A percentile compares a stretch with the other conserved stretches of the same genome.
Evolutionary conservation across 73 alveolate species (phyloP).

Genomic region (Paramecium sexaurelia): DNA sequence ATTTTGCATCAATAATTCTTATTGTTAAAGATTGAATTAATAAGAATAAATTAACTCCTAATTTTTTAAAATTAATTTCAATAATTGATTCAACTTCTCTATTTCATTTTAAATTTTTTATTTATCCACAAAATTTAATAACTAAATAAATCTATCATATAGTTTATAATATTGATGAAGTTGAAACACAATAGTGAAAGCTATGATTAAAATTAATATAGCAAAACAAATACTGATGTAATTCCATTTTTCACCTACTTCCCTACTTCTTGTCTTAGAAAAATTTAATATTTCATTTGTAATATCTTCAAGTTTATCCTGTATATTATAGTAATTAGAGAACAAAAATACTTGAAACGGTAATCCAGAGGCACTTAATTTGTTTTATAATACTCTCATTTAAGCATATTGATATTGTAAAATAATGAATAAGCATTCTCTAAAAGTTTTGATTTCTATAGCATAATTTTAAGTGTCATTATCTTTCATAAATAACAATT

Average conservation of each 20-base stretch:
- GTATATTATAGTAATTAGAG: not conserved
- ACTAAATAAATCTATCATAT: not conserved
- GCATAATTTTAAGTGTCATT: not conserved
- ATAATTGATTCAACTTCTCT: not conserved
- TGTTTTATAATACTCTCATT: not conserved
- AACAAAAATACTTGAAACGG: not conserved
- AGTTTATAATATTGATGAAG: not conserved
- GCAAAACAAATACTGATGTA: not conserved
- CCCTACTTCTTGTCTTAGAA: not conserved
- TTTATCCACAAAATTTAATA: not conserved
- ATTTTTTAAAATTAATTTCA: not conserved
- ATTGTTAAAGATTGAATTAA: not conserved
- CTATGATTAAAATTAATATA: not conserved
- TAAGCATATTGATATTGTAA: not conserved
- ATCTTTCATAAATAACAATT: constrained; percentile 3
- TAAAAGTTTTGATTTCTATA: not conserved
- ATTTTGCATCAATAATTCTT: constrained; percentile 7
- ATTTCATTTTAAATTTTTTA: not conserved
- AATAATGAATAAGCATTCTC: not conserved
- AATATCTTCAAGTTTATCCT: not conserved
- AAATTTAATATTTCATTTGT: not conserved
- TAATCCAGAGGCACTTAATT: not conserved
- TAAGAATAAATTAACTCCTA: not conserved
- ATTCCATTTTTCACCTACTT: not conserved
- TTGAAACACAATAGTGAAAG: not conserved